Percentiles rank a stretch among this genome's conserved stretches.
Conservation (phyloP, 169 alveolate species). For the Plasmodium gonderi region DNA sequence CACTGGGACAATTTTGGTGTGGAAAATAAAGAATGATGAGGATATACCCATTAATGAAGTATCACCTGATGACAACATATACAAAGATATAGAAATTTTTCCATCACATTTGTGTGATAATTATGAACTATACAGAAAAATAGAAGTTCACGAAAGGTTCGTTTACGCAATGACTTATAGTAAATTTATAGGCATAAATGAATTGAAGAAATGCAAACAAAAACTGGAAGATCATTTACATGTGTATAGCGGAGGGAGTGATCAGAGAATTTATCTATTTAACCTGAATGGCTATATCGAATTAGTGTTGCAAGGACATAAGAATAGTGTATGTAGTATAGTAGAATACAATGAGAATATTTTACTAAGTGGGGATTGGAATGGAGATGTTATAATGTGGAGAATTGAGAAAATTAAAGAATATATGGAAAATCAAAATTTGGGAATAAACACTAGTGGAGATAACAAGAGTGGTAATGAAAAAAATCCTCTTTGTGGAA, state of each 20-base stretch:
- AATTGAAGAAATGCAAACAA: conserved; percentile 8
- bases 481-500: background rate
- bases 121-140: conserved; percentile 24
- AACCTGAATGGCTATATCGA: conserved; percentile 43
- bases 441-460: background rate
- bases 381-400: conserved; percentile 61
- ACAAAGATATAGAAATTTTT: background rate
- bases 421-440: background rate
- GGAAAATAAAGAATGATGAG: conserved; percentile 2
- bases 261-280: conserved; percentile 15
- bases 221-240: conserved; percentile 23
- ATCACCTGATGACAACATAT: background rate
- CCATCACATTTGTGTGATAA: conserved; percentile 10
- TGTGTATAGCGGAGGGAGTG: conserved; percentile 66
- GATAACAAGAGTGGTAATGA: background rate
- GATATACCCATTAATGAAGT: background rate
- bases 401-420: background rate
- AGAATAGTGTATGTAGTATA: conserved; percentile 52
- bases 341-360: conserved; percentile 38
- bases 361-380: conserved; percentile 64
- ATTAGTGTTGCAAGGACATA: conserved; percentile 62
- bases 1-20: conserved; percentile 36
- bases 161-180: conserved; percentile 38
- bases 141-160: conserved; percentile 62
- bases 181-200: conserved; percentile 47